Conservation (phyloP, 2,329 filamentous ascomycete species). For the Colletotrichum magnum region DNA sequence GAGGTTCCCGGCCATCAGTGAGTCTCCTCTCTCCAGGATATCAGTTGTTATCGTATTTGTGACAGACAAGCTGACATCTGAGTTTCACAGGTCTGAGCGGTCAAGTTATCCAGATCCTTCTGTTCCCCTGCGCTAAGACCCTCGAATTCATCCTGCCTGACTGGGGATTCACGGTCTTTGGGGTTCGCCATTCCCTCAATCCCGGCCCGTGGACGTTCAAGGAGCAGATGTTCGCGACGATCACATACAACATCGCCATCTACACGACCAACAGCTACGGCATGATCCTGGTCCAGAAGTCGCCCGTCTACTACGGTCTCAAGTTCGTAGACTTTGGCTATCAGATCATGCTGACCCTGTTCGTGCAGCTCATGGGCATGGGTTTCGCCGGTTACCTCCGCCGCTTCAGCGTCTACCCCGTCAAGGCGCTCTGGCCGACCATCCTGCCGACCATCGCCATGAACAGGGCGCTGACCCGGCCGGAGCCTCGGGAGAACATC, state of each 20-base stretch:
- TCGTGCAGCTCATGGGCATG: slow-evolving; percentile 59
- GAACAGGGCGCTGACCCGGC: slow-evolving; percentile 50
- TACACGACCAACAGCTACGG: slow-evolving; percentile 52
- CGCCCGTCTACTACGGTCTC: slow-evolving; percentile 57
- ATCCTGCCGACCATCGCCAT: slow-evolving; percentile 52
- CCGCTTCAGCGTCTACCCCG: slow-evolving; percentile 54
- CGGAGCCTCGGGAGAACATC: slow-evolving; percentile 53
- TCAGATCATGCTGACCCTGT: slow-evolving; percentile 55
- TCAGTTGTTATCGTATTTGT: not conserved
- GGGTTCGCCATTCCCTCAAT: slow-evolving; percentile 52
- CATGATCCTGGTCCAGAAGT: slow-evolving; percentile 53
- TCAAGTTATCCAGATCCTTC: slow-evolving; percentile 60
- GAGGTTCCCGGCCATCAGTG: slow-evolving; percentile 55
- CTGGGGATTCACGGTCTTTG: slow-evolving; percentile 58
- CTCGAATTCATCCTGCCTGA: slow-evolving; percentile 60
- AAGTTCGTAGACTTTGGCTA: slow-evolving; percentile 56
- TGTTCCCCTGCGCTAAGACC: slow-evolving; percentile 61
- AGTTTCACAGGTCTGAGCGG: slow-evolving; percentile 47
- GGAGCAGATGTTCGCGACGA: slow-evolving; percentile 59
- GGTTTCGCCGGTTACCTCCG: slow-evolving; percentile 57
- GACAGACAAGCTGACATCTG: not conserved
- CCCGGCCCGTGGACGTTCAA: slow-evolving; percentile 59
- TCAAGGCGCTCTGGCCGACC: slow-evolving; percentile 51
- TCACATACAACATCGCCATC: slow-evolving; percentile 55
- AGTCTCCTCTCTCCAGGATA: slow-evolving; percentile 26